These are phyloP conservation scores for Silene uniflora DNA, from an alignment of 148 eudicot species.

Conservation along the genomic window DNA sequence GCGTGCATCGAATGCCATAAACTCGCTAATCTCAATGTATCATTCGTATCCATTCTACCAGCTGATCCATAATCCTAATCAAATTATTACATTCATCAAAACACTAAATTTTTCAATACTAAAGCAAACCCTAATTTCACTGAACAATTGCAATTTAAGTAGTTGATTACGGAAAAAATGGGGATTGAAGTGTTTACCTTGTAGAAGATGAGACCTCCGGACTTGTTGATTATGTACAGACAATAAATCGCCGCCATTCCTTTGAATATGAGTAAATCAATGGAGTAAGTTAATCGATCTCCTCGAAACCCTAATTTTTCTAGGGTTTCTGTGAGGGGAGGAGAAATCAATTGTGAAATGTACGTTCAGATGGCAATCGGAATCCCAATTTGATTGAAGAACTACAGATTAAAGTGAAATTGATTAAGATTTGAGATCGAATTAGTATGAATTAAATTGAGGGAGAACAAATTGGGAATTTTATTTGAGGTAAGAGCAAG, in stretches of 20 bases:
- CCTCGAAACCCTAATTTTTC: neutral
- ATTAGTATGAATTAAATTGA: neutral
- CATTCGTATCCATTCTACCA: constrained; percentile 94
- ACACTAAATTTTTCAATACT: neutral
- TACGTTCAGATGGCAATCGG: neutral
- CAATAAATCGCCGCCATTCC: constrained; percentile 80
- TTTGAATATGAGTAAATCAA: neutral
- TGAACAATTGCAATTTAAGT: neutral
- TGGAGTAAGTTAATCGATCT: neutral
- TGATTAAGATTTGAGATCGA: neutral
- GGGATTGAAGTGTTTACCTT: constrained; percentile 40
- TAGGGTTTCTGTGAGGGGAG: neutral
- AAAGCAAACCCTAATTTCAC: neutral
- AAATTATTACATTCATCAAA: neutral
- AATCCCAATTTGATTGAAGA: neutral
- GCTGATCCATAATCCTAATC: constrained; percentile 92
- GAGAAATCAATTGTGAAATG: neutral
- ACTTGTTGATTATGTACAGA: constrained; percentile 64
- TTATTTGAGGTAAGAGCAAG: neutral
- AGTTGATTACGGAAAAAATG: neutral
- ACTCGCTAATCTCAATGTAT: constrained; percentile 92
- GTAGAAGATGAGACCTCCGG: constrained; percentile 93
- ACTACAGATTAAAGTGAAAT: neutral
- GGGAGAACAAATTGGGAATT: neutral
- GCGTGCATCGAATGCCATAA: constrained; percentile 99